Base-by-base conservation (phyloP, 306 rosid species). In the Albizia julibrissin region DNA sequence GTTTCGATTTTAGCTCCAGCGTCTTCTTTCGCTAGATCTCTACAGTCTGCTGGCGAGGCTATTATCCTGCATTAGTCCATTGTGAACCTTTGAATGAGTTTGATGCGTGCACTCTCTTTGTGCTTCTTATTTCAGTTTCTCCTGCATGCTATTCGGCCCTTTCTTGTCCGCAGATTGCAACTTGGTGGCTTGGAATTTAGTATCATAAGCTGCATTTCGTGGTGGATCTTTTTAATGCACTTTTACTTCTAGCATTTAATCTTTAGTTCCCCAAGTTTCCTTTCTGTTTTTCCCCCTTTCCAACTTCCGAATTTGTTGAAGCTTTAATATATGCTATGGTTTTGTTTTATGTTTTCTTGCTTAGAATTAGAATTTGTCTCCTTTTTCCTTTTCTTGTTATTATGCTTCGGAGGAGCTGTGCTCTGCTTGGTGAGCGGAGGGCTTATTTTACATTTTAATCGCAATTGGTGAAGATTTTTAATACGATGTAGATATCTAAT, bases 1-100 rank as follows among this genome's bases (percentile, higher is more conserved):
- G 42, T 79, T 80, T 56, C 79, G 16, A 27, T 73, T 80, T 70
- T 81, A 62, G 58, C 62, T 72, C 69, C 68, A n/a, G 58, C 42
- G 44, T 74, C 86, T 73, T 59, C 76, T 26, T 76, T 69, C 18
- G 24, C 54, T 84, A 88, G 98, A 90, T 95, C 95, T 89, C 71
- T 44, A 8, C 72, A 88, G 34, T 81, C 69, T 74, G 75, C 42
- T 73, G 78, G 83, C 78, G 74, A 8, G 33, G 22, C 78, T 39
- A 16, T 4, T 26, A 29, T 86, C 21, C 37, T 71, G 73, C 50
- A n/a, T 44, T 40, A 52, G 40, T 21, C 64, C 29, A 42, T 46
- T 39, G 26, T 27, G 10, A 58, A 58, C 3, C 52, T n/a, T 42
- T 40, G 15, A 46, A 34, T 19, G 40, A 14, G 43, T 73, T 44